Percentiles rank a stretch among this genome's conserved stretches.
phyloP scores from a whole-genome alignment of 208 protist genomes.

The Trichomonas vaginalis region DNA sequence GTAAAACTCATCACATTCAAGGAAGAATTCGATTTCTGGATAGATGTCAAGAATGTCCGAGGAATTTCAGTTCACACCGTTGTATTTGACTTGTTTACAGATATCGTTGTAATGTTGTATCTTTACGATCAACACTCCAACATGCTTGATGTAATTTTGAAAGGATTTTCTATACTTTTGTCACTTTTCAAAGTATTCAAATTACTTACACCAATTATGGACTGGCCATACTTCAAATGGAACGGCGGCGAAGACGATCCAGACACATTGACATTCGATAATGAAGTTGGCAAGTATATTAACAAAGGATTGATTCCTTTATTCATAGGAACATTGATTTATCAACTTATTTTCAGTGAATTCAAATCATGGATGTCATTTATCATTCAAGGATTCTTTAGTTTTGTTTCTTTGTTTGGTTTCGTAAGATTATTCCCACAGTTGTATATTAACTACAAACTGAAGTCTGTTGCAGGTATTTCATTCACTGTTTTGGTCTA shows the following conservation, averaged over 20 bases:
- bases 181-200: neutral
- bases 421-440: neutral
- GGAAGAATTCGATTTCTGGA: neutral
- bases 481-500: neutral
- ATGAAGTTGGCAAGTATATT: neutral
- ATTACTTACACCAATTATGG: neutral
- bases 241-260: neutral
- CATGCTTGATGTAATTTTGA: neutral
- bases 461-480: neutral
- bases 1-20: neutral
- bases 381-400: neutral
- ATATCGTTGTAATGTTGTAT: neutral
- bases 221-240: neutral
- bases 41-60: neutral
- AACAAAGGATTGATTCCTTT: neutral
- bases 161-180: neutral
- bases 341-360: neutral
- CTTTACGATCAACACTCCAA: neutral
- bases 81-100: neutral
- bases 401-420: neutral
- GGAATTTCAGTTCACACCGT: neutral
- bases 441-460: slow-evolving; percentile 7
- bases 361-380: neutral
- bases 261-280: neutral
- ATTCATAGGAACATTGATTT: neutral